phyloP scores from a whole-genome alignment of 345 rosid species.

The Cochlearia excelsa region DNA sequence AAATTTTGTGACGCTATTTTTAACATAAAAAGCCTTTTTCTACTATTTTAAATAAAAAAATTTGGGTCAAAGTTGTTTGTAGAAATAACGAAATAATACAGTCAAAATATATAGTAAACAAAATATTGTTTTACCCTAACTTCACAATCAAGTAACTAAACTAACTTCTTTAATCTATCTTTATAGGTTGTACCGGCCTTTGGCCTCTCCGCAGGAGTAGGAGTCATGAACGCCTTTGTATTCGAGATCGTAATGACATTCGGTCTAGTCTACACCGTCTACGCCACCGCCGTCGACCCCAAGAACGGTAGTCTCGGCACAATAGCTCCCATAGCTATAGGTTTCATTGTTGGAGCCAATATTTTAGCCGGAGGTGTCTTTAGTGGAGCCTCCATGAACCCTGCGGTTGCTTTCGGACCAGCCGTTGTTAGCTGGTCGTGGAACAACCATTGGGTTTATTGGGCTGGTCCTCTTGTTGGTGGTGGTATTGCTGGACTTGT shows the following conservation, averaged over 20 bases:
- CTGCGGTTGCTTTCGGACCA: slow-evolving; percentile 92
- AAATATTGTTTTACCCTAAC: slow-evolving; percentile 11
- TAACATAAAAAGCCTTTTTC: too few species aligned
- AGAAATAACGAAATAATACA: too few species aligned
- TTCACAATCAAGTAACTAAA: slow-evolving; percentile 21
- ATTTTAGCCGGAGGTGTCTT: slow-evolving; percentile 87
- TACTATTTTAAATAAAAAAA: too few species aligned
- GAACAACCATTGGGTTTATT: slow-evolving; percentile 90
- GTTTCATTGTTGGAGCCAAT: slow-evolving; percentile 91
- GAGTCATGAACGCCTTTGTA: slow-evolving; percentile 71
- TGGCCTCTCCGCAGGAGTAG: slow-evolving; percentile 66
- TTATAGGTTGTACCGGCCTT: slow-evolving; percentile 60
- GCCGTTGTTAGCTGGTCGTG: slow-evolving; percentile 92
- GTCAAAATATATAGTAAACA: too few species aligned
- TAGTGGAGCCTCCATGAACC: slow-evolving; percentile 97
- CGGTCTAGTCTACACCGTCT: slow-evolving; percentile 84
- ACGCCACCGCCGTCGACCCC: slow-evolving; percentile 89
- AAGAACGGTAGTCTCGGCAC: slow-evolving; percentile 70
- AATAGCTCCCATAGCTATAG: slow-evolving; percentile 78
- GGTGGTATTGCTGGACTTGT: slow-evolving; percentile 81
- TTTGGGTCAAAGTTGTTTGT: too few species aligned
- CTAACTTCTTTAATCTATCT: neutral
- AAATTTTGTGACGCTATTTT: too few species aligned
- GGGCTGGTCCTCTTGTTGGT: slow-evolving; percentile 85
- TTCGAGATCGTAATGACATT: slow-evolving; percentile 96